Conservation (phyloP, 163 green algal species). For the Volvox carteri region DNA sequence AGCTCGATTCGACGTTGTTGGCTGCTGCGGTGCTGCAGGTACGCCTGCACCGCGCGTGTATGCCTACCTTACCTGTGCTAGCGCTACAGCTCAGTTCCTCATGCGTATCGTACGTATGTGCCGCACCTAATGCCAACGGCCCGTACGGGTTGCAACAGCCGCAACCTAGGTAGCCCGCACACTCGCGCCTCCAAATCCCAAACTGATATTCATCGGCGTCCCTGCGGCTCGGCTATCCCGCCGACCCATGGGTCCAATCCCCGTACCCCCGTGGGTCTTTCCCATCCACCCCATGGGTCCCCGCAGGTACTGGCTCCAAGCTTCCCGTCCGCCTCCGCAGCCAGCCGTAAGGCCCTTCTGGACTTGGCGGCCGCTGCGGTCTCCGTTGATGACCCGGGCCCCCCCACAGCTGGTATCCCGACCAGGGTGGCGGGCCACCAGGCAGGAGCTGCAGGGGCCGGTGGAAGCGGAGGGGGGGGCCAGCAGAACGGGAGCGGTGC, state of each 20-base stretch:
- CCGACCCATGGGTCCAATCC: too few relatives aligned
- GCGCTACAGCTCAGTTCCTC: too few relatives aligned
- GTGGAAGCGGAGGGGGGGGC: neutral
- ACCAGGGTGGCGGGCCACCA: neutral
- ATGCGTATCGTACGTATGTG: too few relatives aligned
- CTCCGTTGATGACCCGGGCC: neutral
- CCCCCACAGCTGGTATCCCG: neutral
- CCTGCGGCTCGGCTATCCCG: too few relatives aligned
- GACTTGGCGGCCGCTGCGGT: constrained; percentile 24
- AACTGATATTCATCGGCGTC: too few relatives aligned
- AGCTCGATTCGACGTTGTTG: neutral
- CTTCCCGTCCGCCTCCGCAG: neutral
- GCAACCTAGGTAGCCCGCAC: too few relatives aligned
- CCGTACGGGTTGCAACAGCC: too few relatives aligned
- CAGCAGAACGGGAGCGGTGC: neutral
- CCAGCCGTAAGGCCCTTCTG: constrained; percentile 42
- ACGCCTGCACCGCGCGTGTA: too few relatives aligned
- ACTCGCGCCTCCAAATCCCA: too few relatives aligned
- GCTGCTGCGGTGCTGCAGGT: constrained; percentile 26
- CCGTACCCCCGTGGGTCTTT: too few relatives aligned
- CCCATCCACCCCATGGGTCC: neutral
- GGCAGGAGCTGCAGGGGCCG: neutral
- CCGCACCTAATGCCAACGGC: too few relatives aligned
- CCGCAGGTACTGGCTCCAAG: constrained; percentile 24
- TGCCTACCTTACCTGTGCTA: too few relatives aligned